phyloP scores from a whole-genome alignment of 768 basidiomycete species.

The Pisolithus orientalis region DNA sequence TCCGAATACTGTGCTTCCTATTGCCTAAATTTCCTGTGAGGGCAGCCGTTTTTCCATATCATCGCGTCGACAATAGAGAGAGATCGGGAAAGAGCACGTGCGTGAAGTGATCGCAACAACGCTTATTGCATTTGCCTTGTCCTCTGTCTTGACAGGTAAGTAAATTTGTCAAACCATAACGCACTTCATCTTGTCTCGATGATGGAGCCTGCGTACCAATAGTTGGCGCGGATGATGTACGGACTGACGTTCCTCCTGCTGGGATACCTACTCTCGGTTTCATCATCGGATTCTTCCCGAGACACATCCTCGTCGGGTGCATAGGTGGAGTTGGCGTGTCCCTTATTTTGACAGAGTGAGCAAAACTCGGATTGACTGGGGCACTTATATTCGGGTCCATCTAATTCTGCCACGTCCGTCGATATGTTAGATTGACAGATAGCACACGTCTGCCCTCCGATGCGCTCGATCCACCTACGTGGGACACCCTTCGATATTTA shows the following conservation, averaged over 20 bases:
- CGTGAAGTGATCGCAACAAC: constrained; percentile 85
- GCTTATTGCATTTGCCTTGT: constrained; percentile 80
- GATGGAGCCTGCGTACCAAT: too few species aligned
- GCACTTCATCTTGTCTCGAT: not conserved
- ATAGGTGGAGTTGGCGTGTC: constrained; percentile 97
- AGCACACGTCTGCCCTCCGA: constrained; percentile 77
- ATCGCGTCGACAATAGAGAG: constrained; percentile 71
- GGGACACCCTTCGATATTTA: constrained; percentile 61
- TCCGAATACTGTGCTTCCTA: too few species aligned
- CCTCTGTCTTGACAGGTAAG: constrained; percentile 80
- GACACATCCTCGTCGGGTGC: constrained; percentile 95
- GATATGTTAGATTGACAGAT: constrained; percentile 60
- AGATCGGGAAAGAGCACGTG: constrained; percentile 66
- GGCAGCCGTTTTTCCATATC: constrained; percentile 91
- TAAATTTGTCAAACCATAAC: constrained; percentile 7
- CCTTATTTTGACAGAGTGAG: constrained; percentile 81
- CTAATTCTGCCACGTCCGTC: not conserved
- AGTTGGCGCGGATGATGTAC: not conserved
- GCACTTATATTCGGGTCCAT: not conserved
- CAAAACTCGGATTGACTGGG: not conserved
- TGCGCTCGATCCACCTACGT: constrained; percentile 56
- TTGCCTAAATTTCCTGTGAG: too few species aligned
- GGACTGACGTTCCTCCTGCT: constrained; percentile 76
- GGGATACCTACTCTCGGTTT: constrained; percentile 76
- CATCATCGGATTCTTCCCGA: constrained; percentile 91